Conservation (phyloP, 176 grass and related monocot genomes). For the Rhynchospora tenuis region DNA sequence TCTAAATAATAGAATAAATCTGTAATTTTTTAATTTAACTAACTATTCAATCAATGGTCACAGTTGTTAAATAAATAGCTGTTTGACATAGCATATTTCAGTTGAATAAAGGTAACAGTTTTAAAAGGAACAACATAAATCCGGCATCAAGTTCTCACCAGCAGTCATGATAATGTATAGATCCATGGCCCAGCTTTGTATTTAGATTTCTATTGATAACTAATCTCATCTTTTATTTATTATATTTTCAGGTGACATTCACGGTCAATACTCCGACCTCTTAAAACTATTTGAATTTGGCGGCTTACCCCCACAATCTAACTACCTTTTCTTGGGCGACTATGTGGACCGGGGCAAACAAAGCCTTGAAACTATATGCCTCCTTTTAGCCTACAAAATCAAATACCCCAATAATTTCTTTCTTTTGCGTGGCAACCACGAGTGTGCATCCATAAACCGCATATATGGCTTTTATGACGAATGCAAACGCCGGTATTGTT, state of each 20-base stretch:
- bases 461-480: constrained; percentile 63
- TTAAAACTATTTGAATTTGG: constrained; percentile 32
- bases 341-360: constrained; percentile 62
- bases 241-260: constrained; percentile 42
- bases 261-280: constrained; percentile 48
- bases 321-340: constrained; percentile 63
- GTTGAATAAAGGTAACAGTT: background rate
- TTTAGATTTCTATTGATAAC: background rate
- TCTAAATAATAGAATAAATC: no score
- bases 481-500: constrained; percentile 40
- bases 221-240: background rate
- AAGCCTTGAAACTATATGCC: constrained; percentile 61
- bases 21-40: no score
- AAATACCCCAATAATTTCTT: constrained; percentile 45
- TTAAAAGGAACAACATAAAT: background rate
- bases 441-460: constrained; percentile 56
- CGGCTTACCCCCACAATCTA: constrained; percentile 28
- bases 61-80: no score
- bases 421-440: constrained; percentile 55
- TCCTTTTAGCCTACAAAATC: constrained; percentile 53
- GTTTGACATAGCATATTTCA: background rate
- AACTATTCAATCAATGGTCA: no score
- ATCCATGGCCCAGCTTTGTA: background rate
- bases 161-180: background rate
- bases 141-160: background rate